Evolutionary conservation across 1,284 basidiomycete species (phyloP).

Genomic region (Ustilago nuda): DNA sequence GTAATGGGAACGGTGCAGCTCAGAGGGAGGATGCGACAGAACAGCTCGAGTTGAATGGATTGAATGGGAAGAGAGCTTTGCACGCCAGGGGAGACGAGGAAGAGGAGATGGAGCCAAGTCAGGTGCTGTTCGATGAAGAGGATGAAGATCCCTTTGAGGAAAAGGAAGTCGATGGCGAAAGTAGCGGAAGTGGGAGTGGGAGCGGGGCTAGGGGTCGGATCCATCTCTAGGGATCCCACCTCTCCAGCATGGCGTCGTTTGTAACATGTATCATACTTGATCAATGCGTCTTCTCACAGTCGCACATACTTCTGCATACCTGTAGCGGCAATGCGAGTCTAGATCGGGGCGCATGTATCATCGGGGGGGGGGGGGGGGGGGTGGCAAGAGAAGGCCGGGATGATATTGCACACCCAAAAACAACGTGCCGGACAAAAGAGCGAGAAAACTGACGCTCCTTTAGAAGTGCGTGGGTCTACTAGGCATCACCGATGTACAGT

Average conservation of each 20-base stretch:
- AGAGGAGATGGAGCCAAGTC: constrained; percentile 20
- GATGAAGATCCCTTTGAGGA: constrained; percentile 58
- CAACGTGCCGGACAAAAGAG: background rate
- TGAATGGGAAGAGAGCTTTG: constrained; percentile 10
- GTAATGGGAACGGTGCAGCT: background rate
- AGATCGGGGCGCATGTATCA: no score
- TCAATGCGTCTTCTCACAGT: no score
- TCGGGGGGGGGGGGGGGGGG: no score
- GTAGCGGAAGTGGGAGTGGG: constrained; percentile 27
- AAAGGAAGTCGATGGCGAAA: constrained; percentile 30
- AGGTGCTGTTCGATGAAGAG: constrained; percentile 57
- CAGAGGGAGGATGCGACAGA: constrained; percentile 7
- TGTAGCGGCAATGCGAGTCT: no score
- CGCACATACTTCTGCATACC: no score
- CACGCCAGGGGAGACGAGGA: constrained; percentile 7
- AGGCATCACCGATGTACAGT: background rate
- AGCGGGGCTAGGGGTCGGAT: constrained; percentile 17
- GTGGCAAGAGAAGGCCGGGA: background rate
- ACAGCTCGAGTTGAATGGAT: constrained; percentile 36
- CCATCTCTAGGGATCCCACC: constrained; percentile 16
- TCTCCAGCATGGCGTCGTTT: background rate
- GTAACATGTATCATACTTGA: no score
- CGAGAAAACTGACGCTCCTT: background rate
- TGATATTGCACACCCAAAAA: background rate
- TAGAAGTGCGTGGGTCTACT: constrained; percentile 1